A percentile compares a stretch with the other conserved stretches of the same genome.
These are phyloP conservation scores for Phialophora tarda DNA, from an alignment of 2,329 filamentous ascomycete genomes.

Conservation along the genomic window DNA sequence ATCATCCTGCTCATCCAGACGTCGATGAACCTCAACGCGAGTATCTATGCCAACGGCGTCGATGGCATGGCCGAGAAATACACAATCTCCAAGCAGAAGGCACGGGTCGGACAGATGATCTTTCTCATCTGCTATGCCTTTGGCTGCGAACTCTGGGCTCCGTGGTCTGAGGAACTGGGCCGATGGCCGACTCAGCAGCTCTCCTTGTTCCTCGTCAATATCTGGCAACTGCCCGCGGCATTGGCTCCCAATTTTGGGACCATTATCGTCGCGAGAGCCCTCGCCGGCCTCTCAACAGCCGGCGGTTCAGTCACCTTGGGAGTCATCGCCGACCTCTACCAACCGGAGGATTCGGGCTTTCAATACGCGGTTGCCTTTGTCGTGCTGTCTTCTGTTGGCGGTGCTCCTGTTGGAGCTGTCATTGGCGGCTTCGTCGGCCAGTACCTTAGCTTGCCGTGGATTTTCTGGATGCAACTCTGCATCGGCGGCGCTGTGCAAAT, in stretches of 20 bases:
- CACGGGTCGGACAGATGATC: slow-evolving; percentile 73
- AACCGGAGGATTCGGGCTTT: slow-evolving; percentile 57
- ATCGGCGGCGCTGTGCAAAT: slow-evolving; percentile 60
- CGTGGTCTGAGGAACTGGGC: slow-evolving; percentile 82
- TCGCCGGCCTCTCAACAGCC: slow-evolving; percentile 67
- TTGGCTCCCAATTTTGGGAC: slow-evolving; percentile 73
- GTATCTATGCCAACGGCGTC: slow-evolving; percentile 72
- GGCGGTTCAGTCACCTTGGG: slow-evolving; percentile 69
- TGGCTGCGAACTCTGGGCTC: slow-evolving; percentile 85
- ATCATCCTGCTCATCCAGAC: slow-evolving; percentile 73
- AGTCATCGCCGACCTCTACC: slow-evolving; percentile 68
- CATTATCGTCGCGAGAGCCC: slow-evolving; percentile 70
- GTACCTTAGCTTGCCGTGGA: slow-evolving; percentile 61
- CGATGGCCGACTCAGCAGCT: slow-evolving; percentile 75
- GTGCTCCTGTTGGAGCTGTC: slow-evolving; percentile 61
- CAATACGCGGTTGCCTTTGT: slow-evolving; percentile 67
- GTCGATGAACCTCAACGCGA: slow-evolving; percentile 79
- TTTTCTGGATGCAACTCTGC: slow-evolving; percentile 67
- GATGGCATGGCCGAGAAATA: slow-evolving; percentile 69
- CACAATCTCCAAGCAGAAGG: slow-evolving; percentile 67
- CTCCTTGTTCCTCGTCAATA: slow-evolving; percentile 74
- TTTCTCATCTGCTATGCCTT: slow-evolving; percentile 81
- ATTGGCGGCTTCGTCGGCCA: slow-evolving; percentile 60
- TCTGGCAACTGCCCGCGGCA: slow-evolving; percentile 75
- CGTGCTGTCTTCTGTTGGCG: slow-evolving; percentile 62